Evolutionary conservation across 345 rosid genomes (phyloP), one percentile per base, ranked within the genome.

Genomic region (Eutrema yunnanense): DNA sequence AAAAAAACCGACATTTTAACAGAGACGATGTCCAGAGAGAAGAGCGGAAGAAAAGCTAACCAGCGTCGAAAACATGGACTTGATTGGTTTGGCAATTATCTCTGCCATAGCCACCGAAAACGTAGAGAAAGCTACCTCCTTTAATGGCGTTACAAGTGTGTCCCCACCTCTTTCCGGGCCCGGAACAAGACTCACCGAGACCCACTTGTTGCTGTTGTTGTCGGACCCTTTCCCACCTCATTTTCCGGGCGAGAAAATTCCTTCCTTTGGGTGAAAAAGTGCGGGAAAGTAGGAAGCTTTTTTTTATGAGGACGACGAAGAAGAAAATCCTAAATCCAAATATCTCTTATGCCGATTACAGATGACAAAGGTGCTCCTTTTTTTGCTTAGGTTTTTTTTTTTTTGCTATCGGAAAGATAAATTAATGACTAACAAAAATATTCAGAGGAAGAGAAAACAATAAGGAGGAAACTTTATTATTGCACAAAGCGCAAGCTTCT

Each of bases 151-250:
- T 96, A 74, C 92, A 87, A 53, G 98, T 87, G 79, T 96, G 98
- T 40, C 99, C 98, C 97, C 99, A 96, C 86, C 97, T 86, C 78
- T 88, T 88, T 22, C 96, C 97, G 56, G 98, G 98, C 70, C 95
- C 91, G 48, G 79, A 71, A 52, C 67, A 67, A 40, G 68, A 30
- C 33, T 70, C 77, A 51, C 83, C 78, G n/a, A 71, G 73, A 63
- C 86, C 79, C 81, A 61, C 80, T 54, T 66, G 76, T 68, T 67
- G 72, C 2, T 66, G 68, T 49, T 71, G 74, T n/a, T 67, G 75
- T 64, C 75, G 83, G 81, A 86, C 80, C 78, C 82, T 86, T 73
- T 91, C 95, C 96, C 96, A 92, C 82, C 90, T 86, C 97, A 90
- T 90, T 83, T 68, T 46, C 76, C 26, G 43, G 74, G 69, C 40